These are phyloP conservation scores for Pythium angustatum DNA, from an alignment of 352 stramenopile species.

Conservation along the genomic window DNA sequence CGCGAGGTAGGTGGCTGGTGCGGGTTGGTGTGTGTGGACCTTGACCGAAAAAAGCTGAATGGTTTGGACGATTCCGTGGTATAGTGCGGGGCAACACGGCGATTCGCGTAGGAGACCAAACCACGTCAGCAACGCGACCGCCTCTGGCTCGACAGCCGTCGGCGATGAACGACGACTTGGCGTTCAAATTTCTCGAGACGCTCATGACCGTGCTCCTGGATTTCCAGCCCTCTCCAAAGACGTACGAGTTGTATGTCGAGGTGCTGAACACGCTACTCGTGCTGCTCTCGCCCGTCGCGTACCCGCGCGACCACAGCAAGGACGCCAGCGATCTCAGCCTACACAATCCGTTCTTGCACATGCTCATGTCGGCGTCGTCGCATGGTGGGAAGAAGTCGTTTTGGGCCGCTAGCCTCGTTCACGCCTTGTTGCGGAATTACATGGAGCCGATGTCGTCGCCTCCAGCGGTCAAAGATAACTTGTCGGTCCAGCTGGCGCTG, in stretches of 20 bases:
- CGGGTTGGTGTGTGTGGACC: too few species aligned
- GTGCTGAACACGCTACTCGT: conserved; percentile 72
- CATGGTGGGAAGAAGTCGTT: conserved; percentile 44
- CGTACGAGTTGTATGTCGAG: conserved; percentile 79
- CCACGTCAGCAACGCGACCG: neutral
- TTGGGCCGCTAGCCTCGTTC: conserved; percentile 53
- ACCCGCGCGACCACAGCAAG: conserved; percentile 56
- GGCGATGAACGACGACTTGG: conserved; percentile 52
- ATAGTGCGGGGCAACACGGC: conserved; percentile 32
- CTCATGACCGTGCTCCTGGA: conserved; percentile 60
- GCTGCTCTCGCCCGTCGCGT: conserved; percentile 64
- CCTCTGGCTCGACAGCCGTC: conserved; percentile 15
- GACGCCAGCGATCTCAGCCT: conserved; percentile 39
- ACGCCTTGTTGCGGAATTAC: conserved; percentile 60
- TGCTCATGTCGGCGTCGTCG: conserved; percentile 48
- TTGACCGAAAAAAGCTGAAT: too few species aligned
- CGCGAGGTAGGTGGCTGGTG: conserved; percentile 26
- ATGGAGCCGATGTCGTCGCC: conserved; percentile 54
- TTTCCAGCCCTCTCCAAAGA: conserved; percentile 54
- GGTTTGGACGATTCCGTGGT: neutral
- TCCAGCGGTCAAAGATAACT: conserved; percentile 30
- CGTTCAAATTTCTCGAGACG: conserved; percentile 64
- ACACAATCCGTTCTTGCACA: conserved; percentile 69
- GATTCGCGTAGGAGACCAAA: conserved; percentile 35
- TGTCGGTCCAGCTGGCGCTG: conserved; percentile 38